phyloP scores from a whole-genome alignment of 2,329 filamentous ascomycete genomes.

The Phyllosticta ampelicida region DNA sequence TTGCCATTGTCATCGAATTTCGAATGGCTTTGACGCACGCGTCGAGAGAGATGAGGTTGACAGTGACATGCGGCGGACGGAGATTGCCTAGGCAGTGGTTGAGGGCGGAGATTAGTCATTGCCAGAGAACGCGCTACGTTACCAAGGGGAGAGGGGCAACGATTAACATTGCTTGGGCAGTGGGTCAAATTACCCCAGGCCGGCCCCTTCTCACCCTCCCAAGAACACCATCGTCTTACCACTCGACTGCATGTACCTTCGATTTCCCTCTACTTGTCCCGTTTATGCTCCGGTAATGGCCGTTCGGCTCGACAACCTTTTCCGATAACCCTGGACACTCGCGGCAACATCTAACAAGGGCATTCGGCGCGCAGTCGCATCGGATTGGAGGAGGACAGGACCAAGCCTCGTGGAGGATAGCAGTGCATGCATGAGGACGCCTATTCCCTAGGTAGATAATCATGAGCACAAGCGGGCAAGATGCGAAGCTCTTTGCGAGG shows the following conservation, averaged over 20 bases:
- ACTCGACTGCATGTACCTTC: background rate
- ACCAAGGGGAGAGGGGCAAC: background rate
- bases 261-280: background rate
- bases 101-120: conserved; percentile 2
- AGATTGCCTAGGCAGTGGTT: background rate
- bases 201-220: conserved; percentile 7
- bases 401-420: conserved; percentile 8
- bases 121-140: background rate
- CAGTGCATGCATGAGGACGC: conserved; percentile 10
- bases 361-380: background rate
- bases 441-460: conserved; percentile 18
- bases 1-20: conserved; percentile 1
- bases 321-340: conserved; percentile 6
- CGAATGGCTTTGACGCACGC: background rate
- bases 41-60: background rate
- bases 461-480: conserved; percentile 66
- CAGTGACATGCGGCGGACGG: conserved; percentile 1
- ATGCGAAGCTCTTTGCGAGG: conserved; percentile 98
- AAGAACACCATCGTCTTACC: conserved; percentile 6
- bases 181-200: background rate
- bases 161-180: background rate
- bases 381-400: conserved; percentile 10
- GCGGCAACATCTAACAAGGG: background rate
- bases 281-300: conserved; percentile 6
- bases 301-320: conserved; percentile 3